Base-by-base conservation (phyloP, 202 grass and related monocot genomes). In the Tripidium arundinaceum region DNA sequence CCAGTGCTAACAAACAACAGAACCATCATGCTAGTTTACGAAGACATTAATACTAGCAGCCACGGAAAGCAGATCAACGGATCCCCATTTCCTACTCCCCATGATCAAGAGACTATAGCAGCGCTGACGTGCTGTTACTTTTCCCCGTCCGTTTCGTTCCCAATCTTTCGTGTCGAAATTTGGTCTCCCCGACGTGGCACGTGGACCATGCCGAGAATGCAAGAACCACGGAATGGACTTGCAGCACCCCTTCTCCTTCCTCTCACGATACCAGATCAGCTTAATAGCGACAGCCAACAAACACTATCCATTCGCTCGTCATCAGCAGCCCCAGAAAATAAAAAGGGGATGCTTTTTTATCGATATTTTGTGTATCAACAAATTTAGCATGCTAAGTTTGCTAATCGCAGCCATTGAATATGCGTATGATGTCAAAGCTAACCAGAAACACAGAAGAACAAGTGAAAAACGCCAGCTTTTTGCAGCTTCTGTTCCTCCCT, bases 171-270 rank as follows among this genome's bases (percentile, higher is more conserved):
- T n/a, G 49, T 24, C 24, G 27, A 28, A 65, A 70, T 55, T 55
- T 24, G 4, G 54, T 86, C 9, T 5, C 22, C 4, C 11, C 2
- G 26, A n/a, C 7, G n/a, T 33, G 42, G 42, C 28, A 65, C 76
- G 76, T 24, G 25, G 63, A 70, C 70, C 79, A 63, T 45, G 60
- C 55, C 25, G 42, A 49, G 13, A 33, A 71, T 47, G 68, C 68
- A 67, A 76, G 52, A 50, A 43, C 24, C 29, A 75, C 3, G 34
- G 5, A 36, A 22, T 64, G 2, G 15, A 58, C 57, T 21, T n/a
- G 13, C 60, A 64, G 61, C 36, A 24, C 63, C 12, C 75, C 15
- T 33, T 61, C 68, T 55, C 65, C 27, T 42, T 29, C 28, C 21
- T 34, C 38, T 13, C 5, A 68, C 16, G n/a, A 13, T 43, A 65